These are phyloP conservation scores for Geotrichum phurueaensis DNA, from an alignment of 1,139 yeast genomes.

Conservation along the genomic window DNA sequence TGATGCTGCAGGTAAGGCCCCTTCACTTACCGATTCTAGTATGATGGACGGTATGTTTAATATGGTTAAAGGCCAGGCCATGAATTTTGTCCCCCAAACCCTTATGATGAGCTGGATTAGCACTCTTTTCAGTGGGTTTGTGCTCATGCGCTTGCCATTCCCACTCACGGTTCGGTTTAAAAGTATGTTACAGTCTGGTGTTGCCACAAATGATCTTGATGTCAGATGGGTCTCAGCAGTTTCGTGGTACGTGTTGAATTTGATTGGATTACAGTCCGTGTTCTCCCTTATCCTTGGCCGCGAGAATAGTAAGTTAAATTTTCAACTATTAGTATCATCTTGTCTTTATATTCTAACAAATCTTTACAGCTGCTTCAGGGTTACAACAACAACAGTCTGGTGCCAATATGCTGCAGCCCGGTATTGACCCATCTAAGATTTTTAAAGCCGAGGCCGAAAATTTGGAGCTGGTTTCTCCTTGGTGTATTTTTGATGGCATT, in stretches of 20 bases:
- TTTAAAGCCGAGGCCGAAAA: conserved; percentile 72
- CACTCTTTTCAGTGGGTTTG: conserved; percentile 87
- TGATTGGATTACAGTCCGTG: conserved; percentile 78
- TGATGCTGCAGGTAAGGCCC: conserved; percentile 41
- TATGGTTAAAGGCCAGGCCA: conserved; percentile 74
- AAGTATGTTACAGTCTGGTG: conserved; percentile 85
- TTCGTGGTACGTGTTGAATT: conserved; percentile 94
- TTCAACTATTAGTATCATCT: conserved; percentile 10
- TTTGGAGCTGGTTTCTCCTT: conserved; percentile 58
- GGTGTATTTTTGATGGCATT: conserved; percentile 53
- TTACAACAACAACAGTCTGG: conserved; percentile 23
- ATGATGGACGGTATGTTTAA: conserved; percentile 69
- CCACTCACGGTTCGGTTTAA: conserved; percentile 87
- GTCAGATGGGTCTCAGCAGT: conserved; percentile 93
- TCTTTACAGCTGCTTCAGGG: conserved; percentile 24
- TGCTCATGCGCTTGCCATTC: conserved; percentile 65
- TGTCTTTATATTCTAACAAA: conserved; percentile 11
- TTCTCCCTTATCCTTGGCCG: conserved; percentile 67
- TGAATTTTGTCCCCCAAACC: conserved; percentile 86
- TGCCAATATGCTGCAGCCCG: conserved; percentile 42
- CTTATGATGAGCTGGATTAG: conserved; percentile 95
- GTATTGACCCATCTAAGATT: conserved; percentile 46
- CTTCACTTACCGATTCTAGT: conserved; percentile 66
- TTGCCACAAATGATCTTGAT: conserved; percentile 76
- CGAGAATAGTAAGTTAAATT: conserved; percentile 29